Evolutionary conservation across 805 yeast species (phyloP), one percentile per base, ranked within the genome.

Genomic region (Naumovozyma dairenensis): DNA sequence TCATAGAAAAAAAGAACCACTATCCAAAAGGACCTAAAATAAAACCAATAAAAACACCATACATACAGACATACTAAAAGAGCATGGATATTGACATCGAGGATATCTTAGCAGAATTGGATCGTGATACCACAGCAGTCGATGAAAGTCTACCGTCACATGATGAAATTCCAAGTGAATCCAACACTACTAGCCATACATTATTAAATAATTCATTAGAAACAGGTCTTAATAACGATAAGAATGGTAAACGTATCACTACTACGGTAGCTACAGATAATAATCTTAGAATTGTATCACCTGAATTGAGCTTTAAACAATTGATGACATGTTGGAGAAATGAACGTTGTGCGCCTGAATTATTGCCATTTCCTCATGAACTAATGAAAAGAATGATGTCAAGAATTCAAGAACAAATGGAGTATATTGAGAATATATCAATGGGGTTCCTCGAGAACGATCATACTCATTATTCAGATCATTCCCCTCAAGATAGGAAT

Each of bases 331-430:
- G 76, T 2, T 89, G 95, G 96, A 60, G 80, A 20, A 72, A 80
- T 33, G 98, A 92, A 53, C 67, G 95, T 35, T 75, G 75, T 67
- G 66, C 92, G 1, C 97, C 96, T 0, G 95, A 84, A 38, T 59
- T 92, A n/a, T 60, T 89, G 29, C 82, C 79, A 2, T 89, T 80
- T 51, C 77, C 84, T 38, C 67, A 67, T 12, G 65, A 59, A 3
- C 61, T 86, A 24, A 56, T 92, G 46, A 69, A 68, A 4, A 55
- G 75, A 24, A 67, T 82, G 16, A 55, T 84, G 37, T 59, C 55
- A 1, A 67, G 82, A 41, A 62, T 87, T 19, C 72, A 80, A 35
- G 63, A 63, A 30, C 87, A 84, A 55, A 74, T 85, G 36, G 93
- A 81, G 43, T 69, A 71, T 35, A 75, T 89, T 25, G 89, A 81